phyloP scores from a whole-genome alignment of 495 filamentous ascomycete genomes.

The Aspergillus heteromorphus region DNA sequence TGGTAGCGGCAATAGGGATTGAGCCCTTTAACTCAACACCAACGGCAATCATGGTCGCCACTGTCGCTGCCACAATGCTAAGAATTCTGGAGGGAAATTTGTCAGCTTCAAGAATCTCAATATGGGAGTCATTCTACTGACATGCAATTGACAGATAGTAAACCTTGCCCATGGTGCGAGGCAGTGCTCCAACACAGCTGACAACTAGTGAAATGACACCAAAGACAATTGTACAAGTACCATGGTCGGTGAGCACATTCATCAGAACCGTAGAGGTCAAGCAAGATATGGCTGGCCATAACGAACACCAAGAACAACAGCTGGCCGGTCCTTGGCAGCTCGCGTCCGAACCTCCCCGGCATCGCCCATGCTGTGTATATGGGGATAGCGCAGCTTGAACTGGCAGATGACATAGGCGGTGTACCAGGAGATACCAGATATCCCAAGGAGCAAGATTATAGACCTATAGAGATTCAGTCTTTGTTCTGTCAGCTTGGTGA shows the following conservation, averaged over 20 bases:
- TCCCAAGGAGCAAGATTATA: slow-evolving; percentile 56
- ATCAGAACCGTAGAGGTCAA: slow-evolving; percentile 69
- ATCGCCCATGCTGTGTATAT: slow-evolving; percentile 68
- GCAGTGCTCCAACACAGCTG: slow-evolving; percentile 56
- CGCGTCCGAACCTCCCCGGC: slow-evolving; percentile 59
- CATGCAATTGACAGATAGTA: slow-evolving; percentile 57
- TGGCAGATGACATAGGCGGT: slow-evolving; percentile 72
- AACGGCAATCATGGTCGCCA: slow-evolving; percentile 66
- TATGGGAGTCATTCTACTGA: slow-evolving; percentile 8
- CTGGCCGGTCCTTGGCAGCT: slow-evolving; percentile 56
- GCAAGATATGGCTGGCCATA: slow-evolving; percentile 65
- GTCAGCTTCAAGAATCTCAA: background rate
- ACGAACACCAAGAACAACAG: slow-evolving; percentile 62
- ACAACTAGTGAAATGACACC: slow-evolving; percentile 60
- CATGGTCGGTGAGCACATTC: slow-evolving; percentile 58
- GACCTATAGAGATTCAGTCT: slow-evolving; percentile 14
- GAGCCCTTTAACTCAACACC: slow-evolving; percentile 37
- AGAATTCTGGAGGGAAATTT: slow-evolving; percentile 20
- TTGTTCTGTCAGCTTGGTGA: background rate
- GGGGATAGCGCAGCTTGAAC: slow-evolving; percentile 46
- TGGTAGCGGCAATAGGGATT: slow-evolving; percentile 21
- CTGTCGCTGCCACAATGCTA: slow-evolving; percentile 40
- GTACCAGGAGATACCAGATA: slow-evolving; percentile 68
- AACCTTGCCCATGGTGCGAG: slow-evolving; percentile 56
- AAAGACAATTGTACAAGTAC: slow-evolving; percentile 63